Evolutionary conservation across 2,329 filamentous ascomycete genomes (phyloP).

Genomic region (Pseudocercospora cruenta): DNA sequence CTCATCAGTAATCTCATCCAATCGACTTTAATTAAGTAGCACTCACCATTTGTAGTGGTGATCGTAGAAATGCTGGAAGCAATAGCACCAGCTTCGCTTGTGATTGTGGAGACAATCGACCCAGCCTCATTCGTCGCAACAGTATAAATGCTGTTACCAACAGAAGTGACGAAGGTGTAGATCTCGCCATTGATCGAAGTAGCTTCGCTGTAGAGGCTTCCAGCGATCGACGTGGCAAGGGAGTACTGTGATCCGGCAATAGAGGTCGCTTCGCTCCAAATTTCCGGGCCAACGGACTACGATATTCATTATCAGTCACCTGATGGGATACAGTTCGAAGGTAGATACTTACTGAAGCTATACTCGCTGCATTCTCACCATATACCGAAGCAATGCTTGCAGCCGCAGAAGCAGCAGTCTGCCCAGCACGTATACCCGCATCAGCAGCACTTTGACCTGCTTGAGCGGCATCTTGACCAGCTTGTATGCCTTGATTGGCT

Average conservation of each 20-base stretch:
- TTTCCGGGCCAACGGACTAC: neutral
- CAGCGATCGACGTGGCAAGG: neutral
- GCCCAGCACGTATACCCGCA: neutral
- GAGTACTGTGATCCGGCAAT: neutral
- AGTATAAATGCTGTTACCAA: slow-evolving; percentile 20
- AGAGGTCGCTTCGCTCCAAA: neutral
- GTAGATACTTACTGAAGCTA: neutral
- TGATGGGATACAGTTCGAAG: neutral
- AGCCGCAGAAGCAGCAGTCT: neutral
- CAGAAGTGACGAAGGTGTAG: slow-evolving; percentile 11
- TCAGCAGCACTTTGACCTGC: neutral
- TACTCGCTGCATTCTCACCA: neutral
- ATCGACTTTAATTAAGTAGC: neutral
- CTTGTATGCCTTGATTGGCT: neutral
- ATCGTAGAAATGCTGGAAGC: neutral
- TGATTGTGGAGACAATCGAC: slow-evolving; percentile 28
- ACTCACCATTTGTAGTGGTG: neutral
- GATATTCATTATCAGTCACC: neutral
- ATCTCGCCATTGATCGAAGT: neutral
- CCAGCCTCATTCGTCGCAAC: slow-evolving; percentile 18
- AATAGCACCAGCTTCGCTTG: neutral
- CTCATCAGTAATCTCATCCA: neutral
- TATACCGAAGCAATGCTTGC: neutral
- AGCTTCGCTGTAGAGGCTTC: neutral
- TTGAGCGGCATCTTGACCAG: neutral